Conservation (phyloP, 192 early-diverging fungal genomes). For the Podila verticillata region DNA sequence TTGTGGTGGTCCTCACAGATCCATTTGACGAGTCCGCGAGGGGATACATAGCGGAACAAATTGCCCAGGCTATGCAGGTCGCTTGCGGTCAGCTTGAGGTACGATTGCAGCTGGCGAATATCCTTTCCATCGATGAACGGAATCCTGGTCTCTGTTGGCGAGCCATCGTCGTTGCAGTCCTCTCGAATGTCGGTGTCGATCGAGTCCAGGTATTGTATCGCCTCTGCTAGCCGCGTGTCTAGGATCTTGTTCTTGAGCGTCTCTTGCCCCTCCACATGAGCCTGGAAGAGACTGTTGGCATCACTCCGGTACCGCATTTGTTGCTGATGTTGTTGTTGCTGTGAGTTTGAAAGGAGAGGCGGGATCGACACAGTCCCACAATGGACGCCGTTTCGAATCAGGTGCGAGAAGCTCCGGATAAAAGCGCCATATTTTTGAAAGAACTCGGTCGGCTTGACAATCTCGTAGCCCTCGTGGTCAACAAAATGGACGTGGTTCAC, state of each 20-base stretch:
- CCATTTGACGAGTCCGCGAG: conserved; percentile 28
- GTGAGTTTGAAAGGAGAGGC: conserved; percentile 2
- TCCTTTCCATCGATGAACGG: conserved; percentile 22
- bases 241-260: conserved; percentile 16
- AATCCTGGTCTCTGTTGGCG: not conserved
- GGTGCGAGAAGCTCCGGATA: conserved; percentile 25
- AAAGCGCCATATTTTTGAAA: conserved; percentile 32
- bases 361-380: conserved; percentile 26
- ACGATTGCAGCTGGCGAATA: conserved; percentile 26
- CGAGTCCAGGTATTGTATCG: conserved; percentile 29
- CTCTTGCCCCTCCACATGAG: conserved; percentile 14
- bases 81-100: conserved; percentile 12
- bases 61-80: not conserved
- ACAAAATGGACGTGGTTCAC: conserved; percentile 32
- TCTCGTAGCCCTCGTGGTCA: conserved; percentile 40
- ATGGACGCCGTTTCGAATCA: conserved; percentile 24
- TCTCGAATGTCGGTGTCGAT: not conserved
- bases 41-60: conserved; percentile 25
- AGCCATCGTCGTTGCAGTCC: not conserved
- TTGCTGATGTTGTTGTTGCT: conserved; percentile 10
- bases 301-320: not conserved
- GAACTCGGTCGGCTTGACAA: conserved; percentile 19
- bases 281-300: conserved; percentile 8
- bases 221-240: conserved; percentile 23
- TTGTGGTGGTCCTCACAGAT: conserved; percentile 33